These are phyloP conservation scores for Angomonas desouzai DNA, from an alignment of 208 protist species.

Conservation along the genomic window DNA sequence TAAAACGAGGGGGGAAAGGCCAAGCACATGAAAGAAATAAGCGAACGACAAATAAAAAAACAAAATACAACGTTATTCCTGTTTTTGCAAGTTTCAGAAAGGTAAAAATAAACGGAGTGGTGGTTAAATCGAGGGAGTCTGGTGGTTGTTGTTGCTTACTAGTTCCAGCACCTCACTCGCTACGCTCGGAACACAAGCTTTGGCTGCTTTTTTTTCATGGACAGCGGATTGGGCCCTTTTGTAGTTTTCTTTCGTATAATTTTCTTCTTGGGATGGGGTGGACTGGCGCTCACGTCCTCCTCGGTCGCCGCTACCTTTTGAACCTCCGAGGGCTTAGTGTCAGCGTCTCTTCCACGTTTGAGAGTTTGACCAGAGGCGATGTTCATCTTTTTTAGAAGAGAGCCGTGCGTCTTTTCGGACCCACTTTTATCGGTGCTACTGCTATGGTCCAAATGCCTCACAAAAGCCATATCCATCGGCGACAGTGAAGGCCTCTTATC, in stretches of 20 bases:
- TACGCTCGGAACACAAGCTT: conserved; percentile 61
- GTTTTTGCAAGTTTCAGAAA: not conserved
- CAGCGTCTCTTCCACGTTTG: not conserved
- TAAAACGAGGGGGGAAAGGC: not conserved
- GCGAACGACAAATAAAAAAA: conserved; percentile 11
- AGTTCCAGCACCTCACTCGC: too few species aligned
- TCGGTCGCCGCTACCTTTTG: not conserved
- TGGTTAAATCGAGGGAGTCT: too few species aligned
- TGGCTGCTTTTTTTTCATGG: conserved; percentile 73
- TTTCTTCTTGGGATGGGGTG: not conserved
- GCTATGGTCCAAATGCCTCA: conserved; percentile 30
- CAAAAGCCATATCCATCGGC: conserved; percentile 51
- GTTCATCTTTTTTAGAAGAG: conserved; percentile 3
- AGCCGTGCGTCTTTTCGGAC: not conserved
- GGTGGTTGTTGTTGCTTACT: too few species aligned
- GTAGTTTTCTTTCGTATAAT: conserved; percentile 14
- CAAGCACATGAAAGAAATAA: not conserved
- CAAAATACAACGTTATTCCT: not conserved
- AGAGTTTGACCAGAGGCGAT: not conserved
- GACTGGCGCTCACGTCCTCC: not conserved
- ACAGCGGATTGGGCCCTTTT: conserved; percentile 67
- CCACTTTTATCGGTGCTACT: not conserved
- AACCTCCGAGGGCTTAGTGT: not conserved
- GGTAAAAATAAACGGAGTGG: not conserved
- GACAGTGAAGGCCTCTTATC: conserved; percentile 19